Evolutionary conservation across 148 eudicot genomes (phyloP).

Genomic region (Cornus controversa): DNA sequence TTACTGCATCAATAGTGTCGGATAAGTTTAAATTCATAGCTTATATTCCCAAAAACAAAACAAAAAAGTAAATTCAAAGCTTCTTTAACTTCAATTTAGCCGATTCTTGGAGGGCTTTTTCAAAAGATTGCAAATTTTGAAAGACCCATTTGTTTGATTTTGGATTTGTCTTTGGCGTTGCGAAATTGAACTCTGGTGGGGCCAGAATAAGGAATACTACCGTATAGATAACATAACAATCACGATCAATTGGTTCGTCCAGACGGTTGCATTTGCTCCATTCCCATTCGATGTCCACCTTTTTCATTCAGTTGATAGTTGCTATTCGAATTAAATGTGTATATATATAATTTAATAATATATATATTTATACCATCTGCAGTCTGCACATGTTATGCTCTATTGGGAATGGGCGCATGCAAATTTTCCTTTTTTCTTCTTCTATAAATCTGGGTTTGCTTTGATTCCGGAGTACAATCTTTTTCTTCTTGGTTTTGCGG

Average conservation of each 20-base stretch:
- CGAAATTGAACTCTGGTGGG: not conserved
- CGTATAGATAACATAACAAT: not conserved
- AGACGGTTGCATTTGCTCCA: constrained; percentile 11
- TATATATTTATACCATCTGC: too few relatives aligned
- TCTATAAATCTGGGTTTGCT: constrained; percentile 15
- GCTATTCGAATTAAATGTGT: not conserved
- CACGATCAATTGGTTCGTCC: not conserved
- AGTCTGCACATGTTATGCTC: not conserved
- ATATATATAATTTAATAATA: not conserved
- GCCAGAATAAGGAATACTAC: constrained; percentile 5
- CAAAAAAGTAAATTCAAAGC: too few relatives aligned
- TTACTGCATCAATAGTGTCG: not conserved
- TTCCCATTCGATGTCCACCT: constrained; percentile 11
- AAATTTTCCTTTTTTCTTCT: not conserved
- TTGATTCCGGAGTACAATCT: constrained; percentile 1
- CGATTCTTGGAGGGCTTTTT: not conserved
- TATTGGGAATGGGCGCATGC: constrained; percentile 8
- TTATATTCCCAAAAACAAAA: not conserved
- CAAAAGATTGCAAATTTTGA: not conserved
- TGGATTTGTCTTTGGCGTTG: not conserved
- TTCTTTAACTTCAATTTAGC: not conserved
- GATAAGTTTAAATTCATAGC: not conserved
- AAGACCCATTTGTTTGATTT: not conserved
- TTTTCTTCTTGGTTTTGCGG: constrained; percentile 14
- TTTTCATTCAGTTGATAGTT: constrained; percentile 5